Evolutionary conservation across 2,329 filamentous ascomycete species (phyloP), one percentile per base, ranked within the genome.

Genomic region (Cercospora sp.): DNA sequence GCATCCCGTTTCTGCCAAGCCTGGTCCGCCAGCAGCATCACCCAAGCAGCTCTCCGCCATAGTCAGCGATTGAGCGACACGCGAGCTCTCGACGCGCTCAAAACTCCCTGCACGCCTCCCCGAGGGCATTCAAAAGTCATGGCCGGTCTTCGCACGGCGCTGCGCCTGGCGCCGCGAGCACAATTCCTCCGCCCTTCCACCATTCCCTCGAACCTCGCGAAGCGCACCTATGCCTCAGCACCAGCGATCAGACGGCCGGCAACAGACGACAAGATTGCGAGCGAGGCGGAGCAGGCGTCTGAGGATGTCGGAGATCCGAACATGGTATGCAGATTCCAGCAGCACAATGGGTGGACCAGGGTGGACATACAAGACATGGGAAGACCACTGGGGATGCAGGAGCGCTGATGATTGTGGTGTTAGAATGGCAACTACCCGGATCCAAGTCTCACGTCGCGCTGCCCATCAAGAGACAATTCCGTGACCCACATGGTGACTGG

Each of bases 401-500:
- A 37, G 57, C 53, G 63, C 67, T 71, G 53, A 71, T 64, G 18
- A 24, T 5, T 16, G 26, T 9, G 32, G 13, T 30, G 57, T n/a
- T 79, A 94, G 91, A 96, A 94, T 81, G 92, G 92, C 77, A 91
- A 90, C 80, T 95, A 93, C 81, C 86, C 91, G 78, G 93, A 94
- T 82, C 91, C 92, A 67, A 88, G 89, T 13, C 69, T 74, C 45
- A 77, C 74, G 65, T 77, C 76, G 13, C 74, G n/a, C 72, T 78
- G 32, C 82, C 86, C 65, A 84, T 94, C 81, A 97, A 97, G 86
- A 91, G 94, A 75, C 90, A 93, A 81, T 91, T 93, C 83, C 92
- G 95, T 79, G 95, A 98, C 81, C 95, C 96, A 40, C 88, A 98
- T 80, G 94, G 82, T 78, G 90, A 92, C 79, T 99, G 93, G 93